Evolutionary conservation across 805 yeast species (phyloP), one percentile per base, ranked within the genome.

Genomic region (Candida piceae): DNA sequence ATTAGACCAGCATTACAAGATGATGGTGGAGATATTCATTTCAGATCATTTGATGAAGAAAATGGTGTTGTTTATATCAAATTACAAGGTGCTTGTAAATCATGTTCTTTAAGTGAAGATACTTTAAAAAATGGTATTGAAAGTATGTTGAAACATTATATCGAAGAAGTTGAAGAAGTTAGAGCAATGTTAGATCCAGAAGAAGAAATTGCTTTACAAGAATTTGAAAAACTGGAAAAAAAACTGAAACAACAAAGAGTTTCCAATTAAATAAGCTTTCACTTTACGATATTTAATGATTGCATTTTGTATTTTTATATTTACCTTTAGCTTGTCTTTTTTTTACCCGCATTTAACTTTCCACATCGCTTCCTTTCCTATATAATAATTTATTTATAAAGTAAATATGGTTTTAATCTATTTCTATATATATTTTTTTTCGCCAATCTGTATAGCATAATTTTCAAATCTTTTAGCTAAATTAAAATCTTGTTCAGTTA

Each of bases 141-240:
- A 54, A 68, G 78, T 30, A 80, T 80, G 87, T 60, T 80, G 57
- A 80, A 76, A 50, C 76, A 78, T 57, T 80, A 80, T 53, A 73
- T 80, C 23, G 85, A 79, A 40, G 87, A 80, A 49, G 85, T 80
- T 15, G 67, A 69, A 42, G 64, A 67, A 34, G 86, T 80, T 7
- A 69, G 63, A 45, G 50, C 63, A 1, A 50, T 62, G 3, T 36
- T 63, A 35, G 67, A 63, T 32, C 65, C 65, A 11, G 67, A 63
- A 45, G 67, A 63, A 38, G 66, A 62, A 58, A 72, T 87, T 27
- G 90, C 95, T 1, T 58, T 85, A 33, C 74, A 76, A 44, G 95
- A 88, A 61, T 87, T 86, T 60, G 90, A 85, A 53, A 84, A 85
- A 60, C 71, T 88, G 36, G 97, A 88, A 58, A 69, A 73, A 48